Base-by-base conservation (phyloP, 2,329 filamentous ascomycete species). In the Fusarium multiceps region DNA sequence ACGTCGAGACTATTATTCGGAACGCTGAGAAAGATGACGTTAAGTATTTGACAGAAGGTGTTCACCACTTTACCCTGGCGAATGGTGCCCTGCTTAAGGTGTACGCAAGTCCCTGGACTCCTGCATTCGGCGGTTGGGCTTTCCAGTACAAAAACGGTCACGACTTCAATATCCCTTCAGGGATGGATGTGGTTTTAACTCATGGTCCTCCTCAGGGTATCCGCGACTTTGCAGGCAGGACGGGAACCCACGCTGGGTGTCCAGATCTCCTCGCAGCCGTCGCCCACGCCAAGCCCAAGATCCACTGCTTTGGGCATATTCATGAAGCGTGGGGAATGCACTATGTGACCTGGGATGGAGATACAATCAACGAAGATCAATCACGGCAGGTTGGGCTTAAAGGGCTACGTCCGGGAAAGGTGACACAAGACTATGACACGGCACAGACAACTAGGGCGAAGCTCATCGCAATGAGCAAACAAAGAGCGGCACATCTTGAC, bases 221-320 rank as follows among this genome's bases (percentile, higher is more conserved):
- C 3, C 75, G 88, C 51, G 87, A 90, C 72, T 67, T 72, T 23
- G 71, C 73, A 7, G 58, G 56, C 30, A 11, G 58, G 72, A 4
- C 68, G 58, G 11, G 66, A 60, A n/a, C 78, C 25, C 73, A 76
- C 16, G 80, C 78, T 20, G 85, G 87, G 21, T 84, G 84, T 61
- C 68, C 70, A 0, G 64, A 80, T 18, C 80, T 89, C 4, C 82
- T 87, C 55, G 74, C 73, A 0, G 84, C 86, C 0, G 72, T 89
- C 0, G 78, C 80, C 2, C 72, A 73, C 0, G 79, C 82, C 2
- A 78, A 77, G 28, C 86, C 87, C 3, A 73, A 74, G 9, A 66
- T 89, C 6, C 85, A 88, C 72, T 88, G 86, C 73, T 89, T 88
- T 61, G 87, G 87, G 0, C 87, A 89, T 64, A 84, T 88, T n/a